These are phyloP conservation scores for Vaccinium corymbosum DNA, from an alignment of 148 eudicot genomes.

Conservation along the genomic window DNA sequence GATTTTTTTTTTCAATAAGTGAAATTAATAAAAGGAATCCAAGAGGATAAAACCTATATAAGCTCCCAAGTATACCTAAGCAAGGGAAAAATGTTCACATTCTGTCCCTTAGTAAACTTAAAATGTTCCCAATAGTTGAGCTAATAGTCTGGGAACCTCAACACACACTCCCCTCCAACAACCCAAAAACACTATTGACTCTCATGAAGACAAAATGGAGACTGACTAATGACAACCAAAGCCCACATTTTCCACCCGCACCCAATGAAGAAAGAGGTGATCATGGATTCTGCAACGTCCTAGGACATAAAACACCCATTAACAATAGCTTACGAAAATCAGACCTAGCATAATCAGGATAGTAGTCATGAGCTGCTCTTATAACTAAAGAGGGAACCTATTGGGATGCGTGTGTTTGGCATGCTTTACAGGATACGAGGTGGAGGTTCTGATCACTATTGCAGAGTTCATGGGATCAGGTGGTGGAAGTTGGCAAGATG, in stretches of 20 bases:
- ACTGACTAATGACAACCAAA: not conserved
- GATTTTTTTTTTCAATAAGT: too few species aligned
- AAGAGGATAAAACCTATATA: not conserved
- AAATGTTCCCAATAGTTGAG: not conserved
- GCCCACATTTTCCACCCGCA: not conserved
- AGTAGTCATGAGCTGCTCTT: not conserved
- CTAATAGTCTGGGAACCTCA: not conserved
- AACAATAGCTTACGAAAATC: not conserved
- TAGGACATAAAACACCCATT: not conserved
- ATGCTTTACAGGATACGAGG: not conserved
- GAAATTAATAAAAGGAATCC: not conserved
- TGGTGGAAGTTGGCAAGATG: not conserved
- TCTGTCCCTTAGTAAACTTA: not conserved
- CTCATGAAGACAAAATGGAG: not conserved
- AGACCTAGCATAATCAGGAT: not conserved
- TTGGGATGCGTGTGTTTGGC: not conserved
- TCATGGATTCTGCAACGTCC: not conserved
- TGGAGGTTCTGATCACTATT: not conserved
- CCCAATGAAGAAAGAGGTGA: not conserved
- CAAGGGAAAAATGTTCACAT: not conserved
- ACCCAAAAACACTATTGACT: not conserved
- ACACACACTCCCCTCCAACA: not conserved
- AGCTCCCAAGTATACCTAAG: not conserved
- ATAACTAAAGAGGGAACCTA: not conserved
- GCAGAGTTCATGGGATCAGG: not conserved